Base-by-base conservation (phyloP, 106 monocot species). In the Apostasia shenzhenica region DNA sequence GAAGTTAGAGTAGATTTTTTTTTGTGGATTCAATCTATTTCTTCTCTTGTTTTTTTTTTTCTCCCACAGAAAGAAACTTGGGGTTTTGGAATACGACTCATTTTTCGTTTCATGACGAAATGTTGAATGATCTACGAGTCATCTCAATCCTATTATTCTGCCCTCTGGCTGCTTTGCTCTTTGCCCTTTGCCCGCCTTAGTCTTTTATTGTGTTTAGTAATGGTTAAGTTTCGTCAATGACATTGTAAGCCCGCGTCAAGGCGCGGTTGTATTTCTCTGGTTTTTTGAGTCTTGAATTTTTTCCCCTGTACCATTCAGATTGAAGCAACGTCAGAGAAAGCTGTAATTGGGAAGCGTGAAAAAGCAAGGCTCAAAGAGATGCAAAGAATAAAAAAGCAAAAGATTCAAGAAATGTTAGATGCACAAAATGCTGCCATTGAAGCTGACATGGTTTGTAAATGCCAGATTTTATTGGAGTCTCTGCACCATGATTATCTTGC, bases 371-470 rank as follows among this genome's bases (percentile, higher is more conserved):
- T 91, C 9, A 87, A 45, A 70, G 84, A 91, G 76, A 79, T 87
- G 56, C 84, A 91, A 72, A 79, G 70, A 66, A 38, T 87, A 54
- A 91, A 91, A 80, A 91, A 84, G 49, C 81, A 84, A 50, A 91
- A 87, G 66, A 70, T 91, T 73, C 81, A 87, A 68, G 87, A 87
- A 68, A 87, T 91, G 56, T 63, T 91, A 67, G 80, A 80, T 55
- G 69, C 82, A 3, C 91, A 91, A 44, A 91, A 91, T 82, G 87
- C 91, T 66, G 66, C 84, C 59, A 80, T 91, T 64, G 84, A 91
- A 68, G 91, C 87, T 56, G 84, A 84, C 81, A 91, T 91, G 91
- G 91, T 91, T 9, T 69, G 78, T 74, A 43, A 55, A 62, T 64
- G 38, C 10, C n/a, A 8, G 8, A 49, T 41, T 6, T 47, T 7